A percentile compares a stretch with the other conserved stretches of the same genome.
Conservation (phyloP, 371 early-diverging fungal species). For the Umbelopsis sp. region DNA sequence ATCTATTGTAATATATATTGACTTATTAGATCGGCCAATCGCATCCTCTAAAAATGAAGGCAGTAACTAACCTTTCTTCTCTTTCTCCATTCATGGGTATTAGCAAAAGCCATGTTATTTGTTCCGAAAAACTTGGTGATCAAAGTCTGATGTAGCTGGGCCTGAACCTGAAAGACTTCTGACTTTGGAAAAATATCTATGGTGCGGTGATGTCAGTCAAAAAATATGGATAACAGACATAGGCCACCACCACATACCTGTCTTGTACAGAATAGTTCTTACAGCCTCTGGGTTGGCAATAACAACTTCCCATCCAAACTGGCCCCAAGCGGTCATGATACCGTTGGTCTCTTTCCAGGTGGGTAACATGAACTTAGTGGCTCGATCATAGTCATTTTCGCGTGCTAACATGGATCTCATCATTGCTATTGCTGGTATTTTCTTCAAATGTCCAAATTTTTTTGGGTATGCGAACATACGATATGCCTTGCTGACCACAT, state of each 20-base stretch:
- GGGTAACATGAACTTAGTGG: not conserved
- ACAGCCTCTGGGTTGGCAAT: conserved; percentile 37
- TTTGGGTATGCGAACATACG: not conserved
- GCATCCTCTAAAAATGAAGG: not conserved
- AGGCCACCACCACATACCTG: conserved; percentile 26
- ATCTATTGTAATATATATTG: conserved; percentile 13
- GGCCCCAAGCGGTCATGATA: not conserved
- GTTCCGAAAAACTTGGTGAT: conserved; percentile 30
- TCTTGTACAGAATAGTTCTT: conserved; percentile 30
- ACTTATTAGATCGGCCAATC: not conserved
- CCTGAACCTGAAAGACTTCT: not conserved
- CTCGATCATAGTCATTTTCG: not conserved
- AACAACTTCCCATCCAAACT: conserved; percentile 33
- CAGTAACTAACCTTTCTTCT: conserved; percentile 33
- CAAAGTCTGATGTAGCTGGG: conserved; percentile 9
- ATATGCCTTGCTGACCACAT: not conserved
- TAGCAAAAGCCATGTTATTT: conserved; percentile 32
- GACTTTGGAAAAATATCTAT: conserved; percentile 34
- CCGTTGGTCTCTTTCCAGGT: conserved; percentile 4
- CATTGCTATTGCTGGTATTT: not conserved
- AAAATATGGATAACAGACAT: not conserved
- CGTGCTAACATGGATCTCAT: not conserved
- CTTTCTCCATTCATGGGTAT: conserved; percentile 40
- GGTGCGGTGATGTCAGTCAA: not conserved
- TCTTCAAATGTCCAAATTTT: not conserved